Percentiles rank a stretch among this genome's conserved stretches.
phyloP scores from a whole-genome alignment of 768 basidiomycete genomes.

The Leccinum longicurvipes region DNA sequence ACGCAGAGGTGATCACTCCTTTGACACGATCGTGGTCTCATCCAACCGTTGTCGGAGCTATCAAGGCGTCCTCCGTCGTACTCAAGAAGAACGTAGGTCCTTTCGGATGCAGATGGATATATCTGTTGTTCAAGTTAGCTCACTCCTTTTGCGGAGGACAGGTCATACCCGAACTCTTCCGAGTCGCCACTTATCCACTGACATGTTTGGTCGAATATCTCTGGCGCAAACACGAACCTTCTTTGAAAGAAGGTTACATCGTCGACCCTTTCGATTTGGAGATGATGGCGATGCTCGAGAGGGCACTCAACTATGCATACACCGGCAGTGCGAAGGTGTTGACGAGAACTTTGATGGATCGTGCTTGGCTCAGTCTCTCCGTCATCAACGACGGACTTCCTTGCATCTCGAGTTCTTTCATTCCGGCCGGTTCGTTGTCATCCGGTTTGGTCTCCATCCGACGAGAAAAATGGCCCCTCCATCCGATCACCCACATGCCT shows the following conservation, averaged over 20 bases:
- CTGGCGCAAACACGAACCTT: neutral
- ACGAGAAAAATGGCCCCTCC: neutral
- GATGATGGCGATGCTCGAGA: neutral
- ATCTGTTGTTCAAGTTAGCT: too few species aligned
- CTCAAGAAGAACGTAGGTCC: neutral
- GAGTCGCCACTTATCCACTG: neutral
- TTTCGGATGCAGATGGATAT: too few species aligned
- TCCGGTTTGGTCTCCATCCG: neutral
- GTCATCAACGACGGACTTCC: conserved; percentile 4
- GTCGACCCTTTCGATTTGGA: neutral
- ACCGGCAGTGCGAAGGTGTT: neutral
- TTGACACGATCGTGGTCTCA: neutral
- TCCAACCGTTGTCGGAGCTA: neutral
- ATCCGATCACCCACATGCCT: neutral
- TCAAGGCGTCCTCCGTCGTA: neutral
- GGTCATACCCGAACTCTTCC: neutral
- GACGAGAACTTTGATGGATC: neutral
- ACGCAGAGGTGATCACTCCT: neutral
- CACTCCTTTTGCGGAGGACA: too few species aligned
- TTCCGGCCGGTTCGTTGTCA: neutral
- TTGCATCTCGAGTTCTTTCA: neutral
- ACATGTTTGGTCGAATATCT: neutral
- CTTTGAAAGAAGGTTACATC: neutral
- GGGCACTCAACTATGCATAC: conserved; percentile 2
- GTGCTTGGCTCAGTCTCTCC: neutral